These are phyloP conservation scores for Cyclostephanos invisitatus DNA, from an alignment of 108 stramenopile species.

Conservation along the genomic window DNA sequence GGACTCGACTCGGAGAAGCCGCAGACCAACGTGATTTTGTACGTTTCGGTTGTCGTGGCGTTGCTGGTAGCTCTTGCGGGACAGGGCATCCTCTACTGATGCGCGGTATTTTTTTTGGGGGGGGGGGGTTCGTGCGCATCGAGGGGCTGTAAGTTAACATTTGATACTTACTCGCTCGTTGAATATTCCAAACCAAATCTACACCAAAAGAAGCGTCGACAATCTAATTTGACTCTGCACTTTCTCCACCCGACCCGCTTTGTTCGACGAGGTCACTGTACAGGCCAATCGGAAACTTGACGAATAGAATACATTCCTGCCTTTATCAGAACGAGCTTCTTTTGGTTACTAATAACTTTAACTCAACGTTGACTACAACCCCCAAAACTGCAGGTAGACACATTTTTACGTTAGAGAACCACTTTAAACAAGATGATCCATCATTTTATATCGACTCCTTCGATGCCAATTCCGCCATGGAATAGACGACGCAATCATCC, in stretches of 20 bases:
- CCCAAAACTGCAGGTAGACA: too few species aligned
- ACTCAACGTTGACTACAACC: too few species aligned
- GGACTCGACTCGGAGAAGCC: constrained; percentile 71
- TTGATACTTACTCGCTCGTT: too few species aligned
- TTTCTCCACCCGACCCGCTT: neutral
- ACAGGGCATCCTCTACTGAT: constrained; percentile 71
- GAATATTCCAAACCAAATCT: neutral
- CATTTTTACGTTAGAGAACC: neutral
- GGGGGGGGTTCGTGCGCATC: neutral
- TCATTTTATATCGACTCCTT: neutral
- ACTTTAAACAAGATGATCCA: neutral
- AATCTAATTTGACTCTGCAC: neutral
- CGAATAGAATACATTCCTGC: too few species aligned
- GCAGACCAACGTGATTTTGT: constrained; percentile 78
- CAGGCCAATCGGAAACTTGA: too few species aligned
- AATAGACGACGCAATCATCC: constrained; percentile 15
- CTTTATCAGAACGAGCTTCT: too few species aligned
- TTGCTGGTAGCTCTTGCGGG: constrained; percentile 70
- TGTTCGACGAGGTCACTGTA: neutral
- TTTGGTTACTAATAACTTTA: too few species aligned
- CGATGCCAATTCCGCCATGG: constrained; percentile 10
- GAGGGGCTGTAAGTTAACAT: neutral
- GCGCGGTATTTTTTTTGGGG: neutral
- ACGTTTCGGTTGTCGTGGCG: constrained; percentile 67
- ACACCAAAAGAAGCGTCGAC: neutral